Evolutionary conservation across 83 land plant species (phyloP).

Genomic region (Diphasiastrum complanatum): DNA sequence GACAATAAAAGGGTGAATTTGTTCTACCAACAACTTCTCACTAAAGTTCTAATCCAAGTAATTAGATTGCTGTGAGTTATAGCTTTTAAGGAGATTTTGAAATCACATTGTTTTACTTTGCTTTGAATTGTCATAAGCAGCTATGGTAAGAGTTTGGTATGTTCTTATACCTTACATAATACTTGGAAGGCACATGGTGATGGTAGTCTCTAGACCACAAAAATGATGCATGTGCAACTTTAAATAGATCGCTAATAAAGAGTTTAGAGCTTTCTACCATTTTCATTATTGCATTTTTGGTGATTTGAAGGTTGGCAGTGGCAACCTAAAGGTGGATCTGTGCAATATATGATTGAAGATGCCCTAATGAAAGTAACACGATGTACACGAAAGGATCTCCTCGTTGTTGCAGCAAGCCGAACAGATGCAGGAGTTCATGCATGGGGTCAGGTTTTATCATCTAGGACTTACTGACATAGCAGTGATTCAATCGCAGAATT

Average conservation of each 20-base stretch:
- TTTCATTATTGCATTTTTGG: neutral
- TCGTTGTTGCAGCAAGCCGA: constrained; percentile 68
- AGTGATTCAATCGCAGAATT: neutral
- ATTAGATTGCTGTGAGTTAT: too few species aligned
- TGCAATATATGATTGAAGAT: constrained; percentile 61
- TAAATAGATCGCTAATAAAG: neutral
- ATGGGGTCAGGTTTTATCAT: constrained; percentile 67
- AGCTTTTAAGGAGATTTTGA: too few species aligned
- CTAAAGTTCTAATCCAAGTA: too few species aligned
- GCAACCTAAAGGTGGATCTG: constrained; percentile 53
- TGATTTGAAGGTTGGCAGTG: constrained; percentile 77
- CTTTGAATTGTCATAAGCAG: too few species aligned
- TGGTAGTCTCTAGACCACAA: too few species aligned
- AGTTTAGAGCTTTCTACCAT: too few species aligned
- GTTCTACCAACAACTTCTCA: too few species aligned
- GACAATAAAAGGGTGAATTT: too few species aligned
- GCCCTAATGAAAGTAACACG: constrained; percentile 58
- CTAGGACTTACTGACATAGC: neutral
- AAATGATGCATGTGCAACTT: neutral
- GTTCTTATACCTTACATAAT: too few species aligned
- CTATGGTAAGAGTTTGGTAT: too few species aligned
- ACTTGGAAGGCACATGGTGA: too few species aligned
- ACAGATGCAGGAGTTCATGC: constrained; percentile 99
- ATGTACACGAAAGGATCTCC: constrained; percentile 49
- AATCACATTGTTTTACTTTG: too few species aligned